Conservation (phyloP, 495 filamentous ascomycete species). For the Beverwykella pulmonaria region DNA sequence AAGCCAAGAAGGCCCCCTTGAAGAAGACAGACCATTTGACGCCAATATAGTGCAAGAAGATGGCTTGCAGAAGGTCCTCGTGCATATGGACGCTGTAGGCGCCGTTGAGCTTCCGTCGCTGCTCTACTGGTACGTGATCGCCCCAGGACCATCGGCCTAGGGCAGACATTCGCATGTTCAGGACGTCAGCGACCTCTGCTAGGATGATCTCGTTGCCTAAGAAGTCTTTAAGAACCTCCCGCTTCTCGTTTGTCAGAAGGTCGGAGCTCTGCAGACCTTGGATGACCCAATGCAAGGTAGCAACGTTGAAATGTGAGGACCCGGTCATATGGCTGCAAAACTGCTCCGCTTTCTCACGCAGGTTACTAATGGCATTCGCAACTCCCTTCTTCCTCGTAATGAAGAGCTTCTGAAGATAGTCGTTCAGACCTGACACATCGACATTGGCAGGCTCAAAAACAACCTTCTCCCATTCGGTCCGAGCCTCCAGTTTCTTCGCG, state of each 20-base stretch:
- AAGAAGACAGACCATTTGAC: constrained; percentile 62
- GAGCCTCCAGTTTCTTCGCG: constrained; percentile 31
- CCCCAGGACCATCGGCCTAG: constrained; percentile 66
- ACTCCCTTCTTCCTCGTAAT: constrained; percentile 43
- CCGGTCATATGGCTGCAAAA: constrained; percentile 52
- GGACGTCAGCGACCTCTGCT: constrained; percentile 64
- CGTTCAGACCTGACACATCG: constrained; percentile 50
- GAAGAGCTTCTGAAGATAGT: constrained; percentile 60
- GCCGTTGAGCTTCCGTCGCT: constrained; percentile 64
- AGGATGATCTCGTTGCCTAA: constrained; percentile 58
- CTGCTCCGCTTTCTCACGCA: constrained; percentile 50
- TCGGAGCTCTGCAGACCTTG: constrained; percentile 58
- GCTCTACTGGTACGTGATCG: constrained; percentile 57
- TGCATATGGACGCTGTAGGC: constrained; percentile 66
- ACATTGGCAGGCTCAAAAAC: constrained; percentile 44
- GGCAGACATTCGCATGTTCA: constrained; percentile 67
- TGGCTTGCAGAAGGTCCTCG: constrained; percentile 66
- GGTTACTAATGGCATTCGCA: constrained; percentile 48
- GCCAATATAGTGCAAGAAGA: constrained; percentile 68
- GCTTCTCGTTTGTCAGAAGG: constrained; percentile 63
- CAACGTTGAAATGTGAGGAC: constrained; percentile 47
- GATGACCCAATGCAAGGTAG: constrained; percentile 55
- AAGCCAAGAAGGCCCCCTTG: constrained; percentile 50
- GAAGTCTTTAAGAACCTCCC: constrained; percentile 61
- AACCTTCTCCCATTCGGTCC: constrained; percentile 32